Percentiles rank a stretch among this genome's conserved stretches.
These are phyloP conservation scores for Wakefieldia striispora DNA, from an alignment of 768 basidiomycete species.

Conservation along the genomic window DNA sequence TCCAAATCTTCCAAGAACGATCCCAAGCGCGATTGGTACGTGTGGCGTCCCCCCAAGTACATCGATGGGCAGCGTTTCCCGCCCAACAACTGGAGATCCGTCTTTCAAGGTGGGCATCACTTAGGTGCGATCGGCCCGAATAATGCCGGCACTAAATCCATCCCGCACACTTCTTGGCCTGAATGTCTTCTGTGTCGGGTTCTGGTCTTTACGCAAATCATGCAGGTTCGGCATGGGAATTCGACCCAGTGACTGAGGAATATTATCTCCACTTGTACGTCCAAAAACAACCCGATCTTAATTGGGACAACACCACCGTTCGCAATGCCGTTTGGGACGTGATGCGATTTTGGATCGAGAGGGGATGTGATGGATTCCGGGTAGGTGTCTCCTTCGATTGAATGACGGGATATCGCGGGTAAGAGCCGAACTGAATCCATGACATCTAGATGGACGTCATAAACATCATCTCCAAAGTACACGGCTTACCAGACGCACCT, in stretches of 20 bases:
- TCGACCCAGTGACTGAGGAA: slow-evolving; percentile 59
- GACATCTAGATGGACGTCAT: slow-evolving; percentile 62
- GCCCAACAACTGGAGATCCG: slow-evolving; percentile 73
- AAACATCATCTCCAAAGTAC: slow-evolving; percentile 62
- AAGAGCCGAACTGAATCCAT: background rate
- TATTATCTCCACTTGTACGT: slow-evolving; percentile 73
- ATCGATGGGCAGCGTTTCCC: slow-evolving; percentile 52
- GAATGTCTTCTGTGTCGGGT: slow-evolving; percentile 2
- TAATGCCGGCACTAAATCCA: background rate
- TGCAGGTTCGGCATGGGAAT: slow-evolving; percentile 69
- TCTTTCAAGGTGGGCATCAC: slow-evolving; percentile 53
- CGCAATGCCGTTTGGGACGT: slow-evolving; percentile 58
- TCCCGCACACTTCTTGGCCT: background rate
- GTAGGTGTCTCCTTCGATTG: slow-evolving; percentile 39
- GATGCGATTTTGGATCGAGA: slow-evolving; percentile 73
- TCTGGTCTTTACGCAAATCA: background rate
- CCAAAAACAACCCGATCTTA: slow-evolving; percentile 69
- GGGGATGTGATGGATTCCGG: slow-evolving; percentile 74
- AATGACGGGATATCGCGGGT: background rate
- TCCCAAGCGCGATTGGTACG: slow-evolving; percentile 74
- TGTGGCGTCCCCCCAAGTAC: slow-evolving; percentile 65
- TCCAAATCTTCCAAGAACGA: slow-evolving; percentile 49
- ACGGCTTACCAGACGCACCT: slow-evolving; percentile 65
- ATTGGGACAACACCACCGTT: slow-evolving; percentile 70
- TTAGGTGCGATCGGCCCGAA: background rate